A percentile compares a stretch with the other conserved stretches of the same genome.
phyloP scores from a whole-genome alignment of 164 flowering plant genomes.

The grape (Vitis vinifera) region ASM3070453v1 NC_081811.1:27098001-27098500 shows the following conservation, averaged over 20 bases:
- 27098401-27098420: too few relatives aligned
- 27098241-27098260: too few relatives aligned
- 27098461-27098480: too few relatives aligned
- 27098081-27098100: not conserved
- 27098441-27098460: too few relatives aligned
- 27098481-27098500: too few relatives aligned
- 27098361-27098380: conserved; percentile 4
- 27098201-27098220: too few relatives aligned
- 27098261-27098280: conserved; percentile 1
- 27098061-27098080: not conserved
- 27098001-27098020: not conserved
- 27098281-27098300: not conserved
- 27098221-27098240: too few relatives aligned
- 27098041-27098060: not conserved
- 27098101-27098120: not conserved
- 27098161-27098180: not conserved
- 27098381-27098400: not conserved
- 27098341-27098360: conserved; percentile 14
- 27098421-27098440: too few relatives aligned
- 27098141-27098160: not conserved
- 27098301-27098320: not conserved
- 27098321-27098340: conserved; percentile 9
- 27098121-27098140: not conserved
- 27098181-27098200: too few relatives aligned
- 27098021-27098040: not conserved